Conservation (phyloP, 306 rosid genomes). For the Cucurbita pepo region DNA sequence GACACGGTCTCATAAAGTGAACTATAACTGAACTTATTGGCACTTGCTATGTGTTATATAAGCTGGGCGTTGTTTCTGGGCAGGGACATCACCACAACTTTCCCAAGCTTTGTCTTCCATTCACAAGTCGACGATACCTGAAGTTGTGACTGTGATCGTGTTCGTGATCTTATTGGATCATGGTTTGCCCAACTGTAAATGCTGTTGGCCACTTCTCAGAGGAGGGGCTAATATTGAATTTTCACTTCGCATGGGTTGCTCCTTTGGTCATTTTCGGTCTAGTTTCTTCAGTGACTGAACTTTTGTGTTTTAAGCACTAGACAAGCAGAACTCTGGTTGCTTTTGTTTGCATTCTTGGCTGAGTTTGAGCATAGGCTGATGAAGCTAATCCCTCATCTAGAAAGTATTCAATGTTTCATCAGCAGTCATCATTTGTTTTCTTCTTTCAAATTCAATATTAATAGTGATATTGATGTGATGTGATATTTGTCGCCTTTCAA, state of each 20-base stretch:
- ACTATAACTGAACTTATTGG: background rate
- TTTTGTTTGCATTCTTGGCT: background rate
- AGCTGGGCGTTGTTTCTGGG: background rate
- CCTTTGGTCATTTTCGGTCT: background rate
- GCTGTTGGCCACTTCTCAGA: background rate
- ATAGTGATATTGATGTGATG: background rate
- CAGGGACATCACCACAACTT: slow-evolving; percentile 8
- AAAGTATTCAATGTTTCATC: background rate
- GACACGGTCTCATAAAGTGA: background rate
- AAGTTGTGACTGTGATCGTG: background rate
- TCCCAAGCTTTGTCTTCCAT: slow-evolving; percentile 4
- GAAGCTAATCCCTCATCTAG: background rate
- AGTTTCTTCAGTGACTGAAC: background rate
- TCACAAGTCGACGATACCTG: slow-evolving; percentile 5
- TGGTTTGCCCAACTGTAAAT: background rate
- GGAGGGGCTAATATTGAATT: background rate
- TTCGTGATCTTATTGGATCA: background rate
- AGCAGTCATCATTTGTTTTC: background rate
- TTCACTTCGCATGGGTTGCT: background rate
- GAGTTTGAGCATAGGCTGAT: background rate
- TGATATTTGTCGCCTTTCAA: background rate
- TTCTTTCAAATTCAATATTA: background rate
- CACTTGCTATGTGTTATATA: background rate
- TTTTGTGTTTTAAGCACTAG: background rate
- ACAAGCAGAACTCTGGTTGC: background rate